Percentiles rank a stretch among this genome's conserved stretches.
Conservation (phyloP, 2,329 filamentous ascomycete species). For the Penicillium sp. region DNA sequence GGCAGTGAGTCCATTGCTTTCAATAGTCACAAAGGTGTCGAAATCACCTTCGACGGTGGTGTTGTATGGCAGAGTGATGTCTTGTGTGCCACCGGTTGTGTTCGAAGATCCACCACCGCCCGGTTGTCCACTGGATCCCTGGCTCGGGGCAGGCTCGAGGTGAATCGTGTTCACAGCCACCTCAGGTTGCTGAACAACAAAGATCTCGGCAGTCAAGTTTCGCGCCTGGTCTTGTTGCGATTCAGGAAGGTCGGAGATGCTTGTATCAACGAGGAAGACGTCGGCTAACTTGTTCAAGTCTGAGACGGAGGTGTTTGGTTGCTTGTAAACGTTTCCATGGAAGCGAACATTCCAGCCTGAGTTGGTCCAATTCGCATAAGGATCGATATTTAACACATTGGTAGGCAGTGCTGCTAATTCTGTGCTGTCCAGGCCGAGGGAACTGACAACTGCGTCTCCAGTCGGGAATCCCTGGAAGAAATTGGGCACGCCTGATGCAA, state of each 20-base stretch:
- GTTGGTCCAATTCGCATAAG: slow-evolving; percentile 76
- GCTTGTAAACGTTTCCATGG: slow-evolving; percentile 80
- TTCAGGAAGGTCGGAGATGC: slow-evolving; percentile 59
- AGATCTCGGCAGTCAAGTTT: slow-evolving; percentile 72
- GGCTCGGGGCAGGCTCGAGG: slow-evolving; percentile 62
- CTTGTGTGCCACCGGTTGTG: slow-evolving; percentile 60
- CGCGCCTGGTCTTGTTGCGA: slow-evolving; percentile 67
- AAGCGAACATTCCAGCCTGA: slow-evolving; percentile 74
- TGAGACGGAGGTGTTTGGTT: slow-evolving; percentile 65
- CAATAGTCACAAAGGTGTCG: slow-evolving; percentile 67
- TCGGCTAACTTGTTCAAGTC: slow-evolving; percentile 71
- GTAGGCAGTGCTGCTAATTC: slow-evolving; percentile 20
- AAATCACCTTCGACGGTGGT: slow-evolving; percentile 72
- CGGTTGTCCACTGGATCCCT: slow-evolving; percentile 44
- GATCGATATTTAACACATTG: slow-evolving; percentile 24
- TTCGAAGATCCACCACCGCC: slow-evolving; percentile 23
- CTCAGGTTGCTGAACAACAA: slow-evolving; percentile 68
- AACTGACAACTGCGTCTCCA: slow-evolving; percentile 21
- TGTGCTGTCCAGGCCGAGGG: slow-evolving; percentile 15
- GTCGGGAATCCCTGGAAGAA: slow-evolving; percentile 25
- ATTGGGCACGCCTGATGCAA: slow-evolving; percentile 23
- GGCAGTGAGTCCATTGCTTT: slow-evolving; percentile 56
- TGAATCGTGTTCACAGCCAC: slow-evolving; percentile 38
- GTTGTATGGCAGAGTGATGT: slow-evolving; percentile 62
- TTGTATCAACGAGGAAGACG: slow-evolving; percentile 66